phyloP scores from a whole-genome alignment of 2,329 filamentous ascomycete species.

The Xylariaceae sp. region DNA sequence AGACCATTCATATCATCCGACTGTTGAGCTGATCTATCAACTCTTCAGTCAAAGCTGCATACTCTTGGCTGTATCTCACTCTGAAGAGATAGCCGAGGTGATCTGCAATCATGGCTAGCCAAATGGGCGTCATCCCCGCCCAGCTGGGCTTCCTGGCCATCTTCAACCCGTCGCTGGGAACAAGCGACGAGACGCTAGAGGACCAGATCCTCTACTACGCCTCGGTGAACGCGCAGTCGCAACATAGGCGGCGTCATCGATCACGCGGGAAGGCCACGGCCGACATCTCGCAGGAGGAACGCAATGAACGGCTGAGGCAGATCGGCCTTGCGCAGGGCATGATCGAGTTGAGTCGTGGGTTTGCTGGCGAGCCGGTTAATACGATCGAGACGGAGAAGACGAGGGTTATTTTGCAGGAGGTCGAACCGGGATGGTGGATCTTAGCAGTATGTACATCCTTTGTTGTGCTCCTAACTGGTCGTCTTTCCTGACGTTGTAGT shows the following conservation, averaged over 20 bases:
- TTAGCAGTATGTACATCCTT: constrained; percentile 80
- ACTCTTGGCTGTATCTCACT: background rate
- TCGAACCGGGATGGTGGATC: constrained; percentile 94
- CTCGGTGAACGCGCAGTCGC: constrained; percentile 47
- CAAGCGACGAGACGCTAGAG: constrained; percentile 62
- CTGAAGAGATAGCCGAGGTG: constrained; percentile 16
- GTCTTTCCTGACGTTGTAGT: too few species aligned
- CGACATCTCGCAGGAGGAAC: constrained; percentile 54
- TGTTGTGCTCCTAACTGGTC: too few species aligned
- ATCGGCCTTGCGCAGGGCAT: constrained; percentile 96
- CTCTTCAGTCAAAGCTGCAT: background rate
- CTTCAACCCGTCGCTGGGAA: constrained; percentile 72
- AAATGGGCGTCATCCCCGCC: constrained; percentile 57
- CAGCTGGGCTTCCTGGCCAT: constrained; percentile 88
- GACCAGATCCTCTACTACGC: constrained; percentile 94
- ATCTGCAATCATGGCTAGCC: constrained; percentile 20
- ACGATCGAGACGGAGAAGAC: constrained; percentile 87
- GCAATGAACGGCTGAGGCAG: constrained; percentile 83
- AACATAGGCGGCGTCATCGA: constrained; percentile 38
- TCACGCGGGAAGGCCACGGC: constrained; percentile 40
- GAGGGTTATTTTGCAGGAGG: constrained; percentile 75
- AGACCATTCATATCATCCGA: background rate
- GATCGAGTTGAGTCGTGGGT: constrained; percentile 85
- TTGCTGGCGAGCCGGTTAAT: constrained; percentile 74
- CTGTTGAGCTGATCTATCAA: background rate